Base-by-base conservation (phyloP, 768 basidiomycete genomes). In the Hygrophoropsis aurantiaca region DNA sequence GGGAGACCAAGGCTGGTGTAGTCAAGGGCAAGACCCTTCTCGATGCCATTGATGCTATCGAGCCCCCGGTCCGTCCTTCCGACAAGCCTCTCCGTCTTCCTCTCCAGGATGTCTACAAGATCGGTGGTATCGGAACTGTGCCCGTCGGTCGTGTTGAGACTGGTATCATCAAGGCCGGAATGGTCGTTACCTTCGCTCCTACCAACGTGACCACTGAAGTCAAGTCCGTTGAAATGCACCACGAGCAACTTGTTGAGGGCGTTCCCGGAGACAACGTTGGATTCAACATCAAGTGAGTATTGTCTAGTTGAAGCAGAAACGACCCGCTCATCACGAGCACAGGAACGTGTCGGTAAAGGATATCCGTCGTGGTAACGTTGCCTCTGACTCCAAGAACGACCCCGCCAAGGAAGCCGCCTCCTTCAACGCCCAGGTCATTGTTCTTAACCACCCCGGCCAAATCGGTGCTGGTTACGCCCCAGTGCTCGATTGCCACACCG, bases 41-140 rank as follows among this genome's bases (percentile, higher is more conserved):
- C 61, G 97, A 99, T 70, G 94, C 97, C 69, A 98, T 99, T 62
- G 97, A 99, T 65, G 94, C 94, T 71, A 99, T 99, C 66, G 97
- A 99, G 67, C 94, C 97, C 66, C 97, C 97, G 55, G 72, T 77
- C 58, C 92, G 97, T 73, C 97, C 97, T 55, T 87, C 89, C 69
- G 97, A 99, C 80, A 98, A 97, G 82, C 95, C 97, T 61, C 97
- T 99, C 78, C 94, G 97, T 76, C 94, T 99, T 59, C 94, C 95
- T 64, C 93, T 97, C 72, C 95, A 99, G 85, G 97, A 99, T 84
- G 97, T 99, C 67, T 98, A 99, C 92, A 99, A 99, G 84, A 99
- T 99, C 64, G 97, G 97, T 77, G 97, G 97, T 92, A 99, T 99
- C 59, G 97, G 97, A 59, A 99, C 97, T 62, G 97, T 99, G 66